These are phyloP conservation scores for Somion occarium DNA, from an alignment of 1,284 basidiomycete species.

Conservation along the genomic window DNA sequence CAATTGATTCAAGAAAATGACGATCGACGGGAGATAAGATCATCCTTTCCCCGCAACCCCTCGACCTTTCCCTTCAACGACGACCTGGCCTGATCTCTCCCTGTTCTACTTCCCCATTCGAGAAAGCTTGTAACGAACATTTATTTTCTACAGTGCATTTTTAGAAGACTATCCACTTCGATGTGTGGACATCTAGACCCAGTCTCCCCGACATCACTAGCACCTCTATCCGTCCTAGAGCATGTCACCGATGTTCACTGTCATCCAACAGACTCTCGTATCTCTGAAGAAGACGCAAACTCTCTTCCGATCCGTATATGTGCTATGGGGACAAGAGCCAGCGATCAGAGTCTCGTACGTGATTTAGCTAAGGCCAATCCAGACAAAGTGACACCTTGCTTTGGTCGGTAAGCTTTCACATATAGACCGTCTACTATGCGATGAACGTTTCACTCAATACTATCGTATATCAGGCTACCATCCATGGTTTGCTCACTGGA, in stretches of 20 bases:
- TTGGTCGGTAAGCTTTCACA: constrained; percentile 45
- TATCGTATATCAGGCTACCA: constrained; percentile 58
- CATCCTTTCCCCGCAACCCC: too few relatives aligned
- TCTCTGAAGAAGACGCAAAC: constrained; percentile 42
- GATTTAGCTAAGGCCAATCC: constrained; percentile 54
- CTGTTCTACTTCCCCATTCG: too few relatives aligned
- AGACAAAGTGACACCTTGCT: constrained; percentile 67
- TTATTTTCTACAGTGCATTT: too few relatives aligned
- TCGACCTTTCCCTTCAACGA: background rate
- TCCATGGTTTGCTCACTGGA: constrained; percentile 78
- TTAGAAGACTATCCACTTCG: too few relatives aligned
- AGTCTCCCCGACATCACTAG: background rate
- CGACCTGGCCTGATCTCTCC: background rate
- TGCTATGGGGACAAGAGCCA: constrained; percentile 63
- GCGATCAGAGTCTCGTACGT: constrained; percentile 62
- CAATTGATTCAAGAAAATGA: background rate
- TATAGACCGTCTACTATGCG: background rate
- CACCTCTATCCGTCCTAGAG: constrained; percentile 37
- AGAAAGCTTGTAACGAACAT: too few relatives aligned
- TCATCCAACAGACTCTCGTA: constrained; percentile 69
- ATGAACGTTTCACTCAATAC: background rate
- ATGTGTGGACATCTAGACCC: background rate
- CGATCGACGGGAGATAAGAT: background rate
- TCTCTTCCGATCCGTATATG: constrained; percentile 59
- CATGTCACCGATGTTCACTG: constrained; percentile 77